Evolutionary conservation across 2,329 filamentous ascomycete genomes (phyloP).

Genomic region (Fusarium fujikuroi): DNA sequence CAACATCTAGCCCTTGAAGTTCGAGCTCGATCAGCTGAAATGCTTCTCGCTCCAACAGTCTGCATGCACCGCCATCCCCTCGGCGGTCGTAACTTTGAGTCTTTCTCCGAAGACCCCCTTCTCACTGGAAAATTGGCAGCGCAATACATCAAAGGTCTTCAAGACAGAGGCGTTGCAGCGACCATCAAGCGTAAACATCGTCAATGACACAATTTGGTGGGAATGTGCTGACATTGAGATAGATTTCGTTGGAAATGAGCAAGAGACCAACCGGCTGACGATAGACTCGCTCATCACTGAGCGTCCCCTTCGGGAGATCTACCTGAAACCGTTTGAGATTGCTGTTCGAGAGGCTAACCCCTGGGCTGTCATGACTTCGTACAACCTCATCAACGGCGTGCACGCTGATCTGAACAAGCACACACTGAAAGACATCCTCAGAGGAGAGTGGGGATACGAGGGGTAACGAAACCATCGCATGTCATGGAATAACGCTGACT

Average conservation of each 20-base stretch:
- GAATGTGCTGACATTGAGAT: background rate
- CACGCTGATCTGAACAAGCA: conserved; percentile 65
- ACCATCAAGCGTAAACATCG: conserved; percentile 75
- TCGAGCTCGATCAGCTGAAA: conserved; percentile 77
- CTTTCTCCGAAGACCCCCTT: conserved; percentile 84
- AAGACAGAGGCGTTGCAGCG: conserved; percentile 78
- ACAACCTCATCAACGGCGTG: conserved; percentile 73
- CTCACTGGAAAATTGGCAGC: conserved; percentile 79
- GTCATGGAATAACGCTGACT: conserved; percentile 13
- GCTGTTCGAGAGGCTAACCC: conserved; percentile 75
- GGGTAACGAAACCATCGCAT: conserved; percentile 52
- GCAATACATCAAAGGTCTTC: conserved; percentile 77
- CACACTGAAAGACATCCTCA: conserved; percentile 66
- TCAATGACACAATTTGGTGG: rapidly evolving
- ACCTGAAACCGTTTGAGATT: conserved; percentile 80
- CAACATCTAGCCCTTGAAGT: conserved; percentile 76
- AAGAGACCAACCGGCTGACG: conserved; percentile 67
- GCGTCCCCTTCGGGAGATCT: conserved; percentile 73
- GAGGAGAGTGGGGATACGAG: conserved; percentile 71
- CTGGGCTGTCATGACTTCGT: conserved; percentile 76
- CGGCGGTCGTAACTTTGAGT: conserved; percentile 88
- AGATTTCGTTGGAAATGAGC: conserved; percentile 78
- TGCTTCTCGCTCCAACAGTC: conserved; percentile 80
- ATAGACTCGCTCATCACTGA: conserved; percentile 73
- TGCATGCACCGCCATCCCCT: conserved; percentile 85